Evolutionary conservation across 352 stramenopile species (phyloP).

Genomic region (Pythium rishiriense): DNA sequence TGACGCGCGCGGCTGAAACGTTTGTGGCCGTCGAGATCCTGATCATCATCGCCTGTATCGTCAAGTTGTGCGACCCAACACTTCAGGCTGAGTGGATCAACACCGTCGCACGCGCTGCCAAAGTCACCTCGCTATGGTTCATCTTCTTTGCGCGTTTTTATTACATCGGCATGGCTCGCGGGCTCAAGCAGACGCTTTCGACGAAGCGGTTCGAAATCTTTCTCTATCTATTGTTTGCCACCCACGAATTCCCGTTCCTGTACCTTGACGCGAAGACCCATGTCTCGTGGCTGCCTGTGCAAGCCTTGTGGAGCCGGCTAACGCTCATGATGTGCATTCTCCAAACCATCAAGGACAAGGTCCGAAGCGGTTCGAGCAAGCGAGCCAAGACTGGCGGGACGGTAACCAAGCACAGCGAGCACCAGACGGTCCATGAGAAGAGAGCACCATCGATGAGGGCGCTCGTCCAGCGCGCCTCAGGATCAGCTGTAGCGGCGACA

Average conservation of each 20-base stretch:
- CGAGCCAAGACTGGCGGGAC: constrained; percentile 3
- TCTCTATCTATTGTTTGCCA: constrained; percentile 33
- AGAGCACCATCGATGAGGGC: neutral
- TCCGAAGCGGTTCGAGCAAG: constrained; percentile 9
- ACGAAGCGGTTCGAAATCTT: constrained; percentile 27
- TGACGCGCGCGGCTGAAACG: constrained; percentile 12
- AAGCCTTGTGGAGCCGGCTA: constrained; percentile 22
- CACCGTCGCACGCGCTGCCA: neutral
- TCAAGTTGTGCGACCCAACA: constrained; percentile 6
- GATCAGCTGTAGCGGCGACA: neutral
- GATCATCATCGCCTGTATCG: neutral
- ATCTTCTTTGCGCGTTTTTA: constrained; percentile 27
- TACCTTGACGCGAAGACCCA: neutral
- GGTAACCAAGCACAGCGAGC: neutral
- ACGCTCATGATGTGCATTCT: constrained; percentile 24
- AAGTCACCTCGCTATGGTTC: constrained; percentile 19
- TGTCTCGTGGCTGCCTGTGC: constrained; percentile 16
- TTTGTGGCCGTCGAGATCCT: constrained; percentile 12
- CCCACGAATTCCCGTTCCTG: constrained; percentile 46
- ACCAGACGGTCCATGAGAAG: neutral
- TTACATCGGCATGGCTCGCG: constrained; percentile 20
- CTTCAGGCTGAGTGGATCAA: neutral
- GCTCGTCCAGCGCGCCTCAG: neutral
- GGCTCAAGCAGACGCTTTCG: constrained; percentile 2
- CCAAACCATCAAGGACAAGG: constrained; percentile 15